Conservation (phyloP, 164 flowering plant genomes). For the Malania oleifera region DNA sequence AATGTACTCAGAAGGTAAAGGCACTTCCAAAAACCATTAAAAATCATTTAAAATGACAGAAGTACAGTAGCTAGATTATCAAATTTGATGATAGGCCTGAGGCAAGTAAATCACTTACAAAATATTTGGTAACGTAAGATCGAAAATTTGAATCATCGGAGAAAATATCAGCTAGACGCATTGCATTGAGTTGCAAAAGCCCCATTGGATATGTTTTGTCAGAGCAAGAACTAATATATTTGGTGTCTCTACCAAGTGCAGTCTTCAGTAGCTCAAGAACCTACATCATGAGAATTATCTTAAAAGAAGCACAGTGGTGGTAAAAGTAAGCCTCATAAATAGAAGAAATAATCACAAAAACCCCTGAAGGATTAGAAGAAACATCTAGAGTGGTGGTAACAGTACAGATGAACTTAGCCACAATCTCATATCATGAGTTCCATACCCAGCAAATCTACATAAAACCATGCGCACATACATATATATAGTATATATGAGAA, state of each 20-base stretch:
- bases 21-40: neutral
- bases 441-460: too few relatives aligned
- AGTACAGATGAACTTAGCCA: neutral
- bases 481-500: too few relatives aligned
- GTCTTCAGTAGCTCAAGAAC: conserved; percentile 70
- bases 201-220: conserved; percentile 58
- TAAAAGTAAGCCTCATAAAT: conserved; percentile 5
- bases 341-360: neutral
- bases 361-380: neutral
- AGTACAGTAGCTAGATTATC: neutral
- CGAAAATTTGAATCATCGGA: conserved; percentile 98
- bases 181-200: conserved; percentile 73
- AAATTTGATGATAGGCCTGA: neutral
- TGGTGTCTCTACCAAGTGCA: conserved; percentile 38
- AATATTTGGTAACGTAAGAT: conserved; percentile 57
- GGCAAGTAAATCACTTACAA: conserved; percentile 50
- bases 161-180: conserved; percentile 89
- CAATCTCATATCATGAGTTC: too few relatives aligned
- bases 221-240: conserved; percentile 18
- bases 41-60: too few relatives aligned
- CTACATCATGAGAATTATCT: conserved; percentile 34
- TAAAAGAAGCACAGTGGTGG: conserved; percentile 5
- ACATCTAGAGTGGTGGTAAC: neutral
- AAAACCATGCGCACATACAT: too few relatives aligned
- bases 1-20: too few relatives aligned